A percentile compares a stretch with the other conserved stretches of the same genome.
These are phyloP conservation scores for Parasitella parasitica DNA, from an alignment of 371 early-diverging fungal genomes.

Conservation along the genomic window DNA sequence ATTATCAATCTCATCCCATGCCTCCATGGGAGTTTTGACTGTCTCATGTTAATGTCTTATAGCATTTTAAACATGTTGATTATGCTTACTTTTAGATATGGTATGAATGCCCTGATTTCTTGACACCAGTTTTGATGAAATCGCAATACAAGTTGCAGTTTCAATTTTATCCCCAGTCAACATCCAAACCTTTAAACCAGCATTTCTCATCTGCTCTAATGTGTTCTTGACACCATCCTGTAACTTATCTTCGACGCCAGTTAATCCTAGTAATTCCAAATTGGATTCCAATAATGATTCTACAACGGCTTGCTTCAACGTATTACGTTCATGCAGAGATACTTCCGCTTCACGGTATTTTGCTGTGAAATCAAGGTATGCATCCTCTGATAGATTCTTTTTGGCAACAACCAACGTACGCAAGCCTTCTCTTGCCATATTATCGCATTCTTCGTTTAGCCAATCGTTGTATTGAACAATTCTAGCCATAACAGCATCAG, in stretches of 20 bases:
- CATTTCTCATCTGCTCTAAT: conserved; percentile 92
- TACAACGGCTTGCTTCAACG: conserved; percentile 72
- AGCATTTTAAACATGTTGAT: neutral
- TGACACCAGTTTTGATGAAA: conserved; percentile 90
- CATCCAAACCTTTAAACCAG: conserved; percentile 99
- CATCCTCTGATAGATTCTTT: conserved; percentile 78
- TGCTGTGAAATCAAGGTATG: conserved; percentile 68
- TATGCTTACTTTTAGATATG: conserved; percentile 61
- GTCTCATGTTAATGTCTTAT: no score
- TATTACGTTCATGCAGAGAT: conserved; percentile 70
- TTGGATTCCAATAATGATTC: conserved; percentile 77
- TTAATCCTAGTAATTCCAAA: conserved; percentile 93
- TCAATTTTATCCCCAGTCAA: conserved; percentile 99
- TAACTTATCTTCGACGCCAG: conserved; percentile 99
- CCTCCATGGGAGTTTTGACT: conserved; percentile 61
- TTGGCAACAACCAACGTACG: conserved; percentile 97
- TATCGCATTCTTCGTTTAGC: conserved; percentile 98
- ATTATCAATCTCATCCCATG: conserved; percentile 66
- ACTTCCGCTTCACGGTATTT: conserved; percentile 76
- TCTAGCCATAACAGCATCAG: conserved; percentile 94
- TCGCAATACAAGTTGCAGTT: conserved; percentile 98
- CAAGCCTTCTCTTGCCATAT: conserved; percentile 99
- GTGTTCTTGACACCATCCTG: conserved; percentile 95
- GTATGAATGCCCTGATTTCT: conserved; percentile 86
- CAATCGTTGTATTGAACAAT: conserved; percentile 97